A percentile compares a stretch with the other conserved stretches of the same genome.
These are phyloP conservation scores for Linderina pennispora DNA, from an alignment of 192 early-diverging fungal genomes.

Conservation along the genomic window DNA sequence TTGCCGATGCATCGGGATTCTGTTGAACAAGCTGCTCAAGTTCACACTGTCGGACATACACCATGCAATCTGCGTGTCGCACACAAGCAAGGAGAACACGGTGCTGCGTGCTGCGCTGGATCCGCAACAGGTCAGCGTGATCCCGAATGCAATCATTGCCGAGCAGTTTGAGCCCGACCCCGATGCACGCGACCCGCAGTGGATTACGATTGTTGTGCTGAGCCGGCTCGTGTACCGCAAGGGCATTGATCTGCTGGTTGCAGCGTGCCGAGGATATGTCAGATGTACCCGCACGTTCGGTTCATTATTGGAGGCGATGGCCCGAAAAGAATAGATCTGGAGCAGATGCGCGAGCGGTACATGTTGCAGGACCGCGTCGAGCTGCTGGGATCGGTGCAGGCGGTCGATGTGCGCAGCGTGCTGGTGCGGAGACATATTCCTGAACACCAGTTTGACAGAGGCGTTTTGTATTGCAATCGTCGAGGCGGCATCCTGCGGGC, in stretches of 20 bases:
- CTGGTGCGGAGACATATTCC: conserved; percentile 90
- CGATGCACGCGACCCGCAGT: conserved; percentile 61
- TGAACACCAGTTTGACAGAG: conserved; percentile 96
- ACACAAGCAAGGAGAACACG: conserved; percentile 99
- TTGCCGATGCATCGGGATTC: conserved; percentile 88
- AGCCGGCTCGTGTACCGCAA: conserved; percentile 92
- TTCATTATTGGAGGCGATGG: conserved; percentile 98
- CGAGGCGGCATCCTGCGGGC: conserved; percentile 91
- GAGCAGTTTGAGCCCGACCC: conserved; percentile 85
- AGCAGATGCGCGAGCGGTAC: conserved; percentile 94
- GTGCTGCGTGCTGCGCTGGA: conserved; percentile 88
- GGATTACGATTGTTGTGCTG: conserved; percentile 90
- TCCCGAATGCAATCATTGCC: conserved; percentile 97
- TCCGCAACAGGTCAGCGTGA: conserved; percentile 86
- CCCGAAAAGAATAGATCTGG: conserved; percentile 90
- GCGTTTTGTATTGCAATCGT: conserved; percentile 99
- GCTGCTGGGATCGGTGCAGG: conserved; percentile 76
- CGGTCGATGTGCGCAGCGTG: conserved; percentile 79
- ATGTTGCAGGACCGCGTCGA: conserved; percentile 89
- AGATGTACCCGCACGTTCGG: conserved; percentile 66
- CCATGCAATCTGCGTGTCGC: conserved; percentile 96
- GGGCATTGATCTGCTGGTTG: conserved; percentile 88
- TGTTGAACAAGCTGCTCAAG: conserved; percentile 96
- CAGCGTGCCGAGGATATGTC: conserved; percentile 91
- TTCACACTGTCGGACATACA: conserved; percentile 96